A percentile compares a stretch with the other conserved stretches of the same genome.
Evolutionary conservation across 139 green algal genomes (phyloP).

Genomic region (Chlamydomonas urium): DNA sequence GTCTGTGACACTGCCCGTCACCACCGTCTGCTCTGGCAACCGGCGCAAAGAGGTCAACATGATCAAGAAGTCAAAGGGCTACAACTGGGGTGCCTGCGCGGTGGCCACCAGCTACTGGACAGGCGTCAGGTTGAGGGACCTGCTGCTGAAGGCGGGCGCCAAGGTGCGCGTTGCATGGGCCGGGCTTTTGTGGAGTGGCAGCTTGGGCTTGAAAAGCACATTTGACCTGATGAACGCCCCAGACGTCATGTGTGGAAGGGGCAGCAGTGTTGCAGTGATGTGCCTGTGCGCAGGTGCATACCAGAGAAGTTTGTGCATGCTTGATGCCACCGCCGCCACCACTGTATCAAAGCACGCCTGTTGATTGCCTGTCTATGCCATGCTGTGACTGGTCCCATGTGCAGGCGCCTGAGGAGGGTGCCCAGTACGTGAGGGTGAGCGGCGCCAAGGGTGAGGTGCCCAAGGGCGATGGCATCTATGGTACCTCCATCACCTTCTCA

Average conservation of each 20-base stretch:
- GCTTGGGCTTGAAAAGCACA: no score
- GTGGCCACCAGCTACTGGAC: constrained; percentile 85
- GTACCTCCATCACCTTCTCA: constrained; percentile 32
- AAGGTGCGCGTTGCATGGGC: constrained; percentile 37
- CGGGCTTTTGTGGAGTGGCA: no score
- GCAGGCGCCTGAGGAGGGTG: constrained; percentile 15
- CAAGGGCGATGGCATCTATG: constrained; percentile 71
- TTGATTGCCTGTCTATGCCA: no score
- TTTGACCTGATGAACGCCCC: no score
- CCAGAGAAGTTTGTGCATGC: no score
- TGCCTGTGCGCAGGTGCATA: no score
- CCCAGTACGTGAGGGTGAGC: constrained; percentile 63
- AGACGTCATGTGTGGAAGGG: no score
- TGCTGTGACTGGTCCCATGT: no score
- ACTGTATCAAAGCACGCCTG: no score
- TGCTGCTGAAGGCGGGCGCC: constrained; percentile 67
- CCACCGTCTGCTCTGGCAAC: constrained; percentile 88
- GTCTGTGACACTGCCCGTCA: constrained; percentile 69
- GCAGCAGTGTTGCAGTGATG: no score
- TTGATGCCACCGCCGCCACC: no score
- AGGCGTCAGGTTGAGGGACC: constrained; percentile 78
- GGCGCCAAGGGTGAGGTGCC: constrained; percentile 81
- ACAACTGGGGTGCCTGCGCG: constrained; percentile 60
- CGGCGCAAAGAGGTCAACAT: constrained; percentile 98
- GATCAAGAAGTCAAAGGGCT: constrained; percentile 93